Conservation (phyloP, 179 eudicot species). For the Patellifolia procumbens region DNA sequence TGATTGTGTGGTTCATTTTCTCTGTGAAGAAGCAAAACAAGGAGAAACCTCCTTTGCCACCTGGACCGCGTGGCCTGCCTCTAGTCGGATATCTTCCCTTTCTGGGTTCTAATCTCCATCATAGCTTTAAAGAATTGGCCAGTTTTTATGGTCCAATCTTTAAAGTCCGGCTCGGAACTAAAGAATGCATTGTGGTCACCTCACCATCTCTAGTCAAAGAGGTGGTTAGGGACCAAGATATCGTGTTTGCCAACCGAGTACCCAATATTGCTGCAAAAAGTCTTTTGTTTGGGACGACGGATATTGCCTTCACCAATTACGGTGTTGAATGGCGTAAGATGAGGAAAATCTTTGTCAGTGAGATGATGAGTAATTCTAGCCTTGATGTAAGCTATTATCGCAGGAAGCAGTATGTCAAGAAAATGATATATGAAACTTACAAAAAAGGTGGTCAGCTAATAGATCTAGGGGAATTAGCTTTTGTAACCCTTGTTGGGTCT, state of each 20-base stretch:
- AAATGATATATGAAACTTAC: conserved; percentile 25
- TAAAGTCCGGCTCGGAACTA: conserved; percentile 32
- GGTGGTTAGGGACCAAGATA: conserved; percentile 26
- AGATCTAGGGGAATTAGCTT: conserved; percentile 31
- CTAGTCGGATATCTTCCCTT: conserved; percentile 45
- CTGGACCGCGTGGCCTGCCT: conserved; percentile 49
- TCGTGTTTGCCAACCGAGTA: conserved; percentile 28
- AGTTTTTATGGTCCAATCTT: conserved; percentile 38
- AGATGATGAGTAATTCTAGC: conserved; percentile 36
- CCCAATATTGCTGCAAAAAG: conserved; percentile 8
- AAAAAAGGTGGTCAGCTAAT: conserved; percentile 21
- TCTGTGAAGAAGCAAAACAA: not conserved
- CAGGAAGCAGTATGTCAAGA: conserved; percentile 23
- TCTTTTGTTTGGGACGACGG: conserved; percentile 15
- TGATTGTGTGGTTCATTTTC: not conserved
- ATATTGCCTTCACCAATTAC: conserved; percentile 27
- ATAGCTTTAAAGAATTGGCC: conserved; percentile 28
- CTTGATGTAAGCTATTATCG: conserved; percentile 29
- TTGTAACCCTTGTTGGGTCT: conserved; percentile 7
- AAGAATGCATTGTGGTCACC: conserved; percentile 23
- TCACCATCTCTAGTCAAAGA: conserved; percentile 34
- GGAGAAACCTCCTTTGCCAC: conserved; percentile 27
- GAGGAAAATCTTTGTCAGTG: conserved; percentile 34
- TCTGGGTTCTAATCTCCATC: conserved; percentile 31
- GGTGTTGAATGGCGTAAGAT: conserved; percentile 36